Base-by-base conservation (phyloP, 345 rosid species). In the Eutrema yunnanense region DNA sequence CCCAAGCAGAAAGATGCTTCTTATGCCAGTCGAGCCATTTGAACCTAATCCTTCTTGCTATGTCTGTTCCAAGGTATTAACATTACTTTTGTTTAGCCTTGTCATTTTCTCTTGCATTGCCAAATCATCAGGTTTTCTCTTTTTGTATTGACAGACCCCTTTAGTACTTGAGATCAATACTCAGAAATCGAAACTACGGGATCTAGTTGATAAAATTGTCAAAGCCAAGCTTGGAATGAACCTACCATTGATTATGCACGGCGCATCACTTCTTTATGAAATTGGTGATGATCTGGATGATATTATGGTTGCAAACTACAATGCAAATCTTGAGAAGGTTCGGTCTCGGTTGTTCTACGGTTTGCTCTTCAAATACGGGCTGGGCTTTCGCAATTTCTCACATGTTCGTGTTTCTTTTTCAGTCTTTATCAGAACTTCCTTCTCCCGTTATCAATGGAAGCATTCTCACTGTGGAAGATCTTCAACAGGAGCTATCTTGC, bases 241-340 rank as follows among this genome's bases (percentile, higher is more conserved):
- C 82, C 85, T 82, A 58, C 99, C 99, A 2, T 49, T 92, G 51
- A 85, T 96, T 38, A 90, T 92, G 96, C 85, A 81, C 8, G 98
- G 98, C 26, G 22, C 89, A 19, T 75, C 87, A 13, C 96, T 96
- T 82, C 94, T 95, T 69, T 95, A 88, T 79, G 99, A 95, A 83
- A 88, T 86, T 65, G 99, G 99, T 30, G 99, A 96, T 81, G 99
- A 90, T 81, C 98, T 96, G 77, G 99, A 96, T 46, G 83, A 73
- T 55, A 86, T 74, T 55, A 81, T 82, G 98, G 83, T 82, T 29
- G 86, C 90, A 73, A 88, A 84, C 78, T 96, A 92, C 83, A 83
- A 81, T 19, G 86, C 92, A 48, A 96, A 96, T 81, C 98, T 96
- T 29, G 98, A 90, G 73, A 96, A 92, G 97, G 99, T 96, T 76